Conservation (phyloP, 139 green algal species). For the Auxenochlorella pyrenoidosa region DNA sequence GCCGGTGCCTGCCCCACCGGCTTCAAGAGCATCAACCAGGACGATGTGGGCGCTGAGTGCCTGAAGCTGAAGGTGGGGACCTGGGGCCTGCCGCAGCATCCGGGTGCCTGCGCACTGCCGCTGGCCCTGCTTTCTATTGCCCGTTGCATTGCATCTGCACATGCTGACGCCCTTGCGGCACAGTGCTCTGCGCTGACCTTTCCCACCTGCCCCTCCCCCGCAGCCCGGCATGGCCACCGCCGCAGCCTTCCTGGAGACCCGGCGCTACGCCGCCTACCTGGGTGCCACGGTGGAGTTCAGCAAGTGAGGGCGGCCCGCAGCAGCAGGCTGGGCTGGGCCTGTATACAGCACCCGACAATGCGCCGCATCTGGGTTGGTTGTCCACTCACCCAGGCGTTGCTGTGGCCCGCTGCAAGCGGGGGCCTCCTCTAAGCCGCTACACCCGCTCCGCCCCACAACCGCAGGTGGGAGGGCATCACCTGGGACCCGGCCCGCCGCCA, state of each 20-base stretch:
- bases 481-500: slow-evolving; percentile 35
- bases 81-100: no score
- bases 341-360: neutral
- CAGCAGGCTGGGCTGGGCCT: neutral
- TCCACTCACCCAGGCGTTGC: no score
- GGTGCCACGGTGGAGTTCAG: slow-evolving; percentile 66
- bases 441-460: no score
- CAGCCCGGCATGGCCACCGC: slow-evolving; percentile 36
- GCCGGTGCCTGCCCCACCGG: neutral
- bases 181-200: no score
- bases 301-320: slow-evolving; percentile 51
- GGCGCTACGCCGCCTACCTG: slow-evolving; percentile 52
- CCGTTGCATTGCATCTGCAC: no score
- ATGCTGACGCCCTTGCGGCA: no score
- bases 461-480: slow-evolving; percentile 62
- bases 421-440: no score
- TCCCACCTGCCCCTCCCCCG: neutral
- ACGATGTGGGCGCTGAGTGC: slow-evolving; percentile 15
- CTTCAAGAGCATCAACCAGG: slow-evolving; percentile 20
- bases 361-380: no score
- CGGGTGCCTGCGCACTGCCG: no score
- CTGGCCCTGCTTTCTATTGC: no score
- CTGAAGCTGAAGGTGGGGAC: neutral
- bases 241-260: slow-evolving; percentile 67
- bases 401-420: no score